These are phyloP conservation scores for Kokia cookei DNA, from an alignment of 441 rosid species.

Conservation along the genomic window DNA sequence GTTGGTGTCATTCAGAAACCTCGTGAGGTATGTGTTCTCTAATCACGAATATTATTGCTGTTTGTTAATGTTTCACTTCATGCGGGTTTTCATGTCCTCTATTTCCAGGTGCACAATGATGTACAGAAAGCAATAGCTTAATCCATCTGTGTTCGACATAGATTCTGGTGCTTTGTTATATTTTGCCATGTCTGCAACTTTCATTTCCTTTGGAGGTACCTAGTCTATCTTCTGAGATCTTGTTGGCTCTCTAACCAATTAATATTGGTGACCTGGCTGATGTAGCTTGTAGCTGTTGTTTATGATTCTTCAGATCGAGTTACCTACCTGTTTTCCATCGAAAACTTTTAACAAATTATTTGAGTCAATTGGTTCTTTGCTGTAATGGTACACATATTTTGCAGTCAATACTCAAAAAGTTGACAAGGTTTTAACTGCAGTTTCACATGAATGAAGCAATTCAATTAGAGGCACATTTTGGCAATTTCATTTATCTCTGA, in stretches of 20 bases:
- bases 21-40: constrained; percentile 15
- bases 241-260: too few species aligned
- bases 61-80: not conserved
- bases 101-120: constrained; percentile 6
- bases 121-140: constrained; percentile 1
- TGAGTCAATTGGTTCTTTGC: not conserved
- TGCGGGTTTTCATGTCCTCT: not conserved
- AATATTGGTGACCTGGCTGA: not conserved
- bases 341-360: not conserved
- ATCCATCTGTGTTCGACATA: not conserved
- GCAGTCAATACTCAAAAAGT: not conserved
- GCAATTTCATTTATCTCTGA: not conserved
- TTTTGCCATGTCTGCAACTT: not conserved
- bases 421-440: not conserved
- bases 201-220: not conserved
- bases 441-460: too few species aligned
- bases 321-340: not conserved
- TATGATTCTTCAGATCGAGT: not conserved
- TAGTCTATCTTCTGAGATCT: not conserved
- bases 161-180: not conserved
- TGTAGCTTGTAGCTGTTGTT: constrained; percentile 4
- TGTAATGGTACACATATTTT: not conserved
- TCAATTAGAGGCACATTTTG: too few species aligned
- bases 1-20: constrained; percentile 39
- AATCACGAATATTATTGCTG: not conserved